These are phyloP conservation scores for Colletotrichum ledebouriae DNA, from an alignment of 2,329 filamentous ascomycete species.

Conservation along the genomic window DNA sequence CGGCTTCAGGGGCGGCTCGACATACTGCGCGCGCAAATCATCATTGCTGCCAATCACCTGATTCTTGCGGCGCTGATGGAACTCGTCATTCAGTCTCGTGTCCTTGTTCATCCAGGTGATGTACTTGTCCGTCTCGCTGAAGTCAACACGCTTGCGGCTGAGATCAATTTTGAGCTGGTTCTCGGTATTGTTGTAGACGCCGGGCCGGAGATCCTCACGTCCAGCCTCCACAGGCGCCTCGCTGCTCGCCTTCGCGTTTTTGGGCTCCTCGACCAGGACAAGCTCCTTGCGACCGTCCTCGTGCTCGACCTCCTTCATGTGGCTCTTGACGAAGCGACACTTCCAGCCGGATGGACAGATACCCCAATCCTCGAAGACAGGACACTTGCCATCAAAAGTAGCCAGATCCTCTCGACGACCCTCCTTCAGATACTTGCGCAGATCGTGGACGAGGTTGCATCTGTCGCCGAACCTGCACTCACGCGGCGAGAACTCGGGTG, in stretches of 20 bases:
- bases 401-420: constrained; percentile 85
- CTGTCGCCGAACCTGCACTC: constrained; percentile 83
- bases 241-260: constrained; percentile 56
- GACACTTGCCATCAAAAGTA: constrained; percentile 83
- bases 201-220: constrained; percentile 67
- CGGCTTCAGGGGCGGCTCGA: constrained; percentile 88
- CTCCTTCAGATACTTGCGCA: constrained; percentile 86
- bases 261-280: constrained; percentile 69
- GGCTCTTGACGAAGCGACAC: constrained; percentile 89
- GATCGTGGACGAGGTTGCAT: constrained; percentile 86
- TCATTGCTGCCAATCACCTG: constrained; percentile 62
- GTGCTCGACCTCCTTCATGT: constrained; percentile 83
- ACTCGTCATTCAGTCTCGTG: constrained; percentile 53
- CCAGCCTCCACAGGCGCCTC: constrained; percentile 54
- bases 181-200: constrained; percentile 81
- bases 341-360: constrained; percentile 91
- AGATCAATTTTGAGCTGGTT: constrained; percentile 80
- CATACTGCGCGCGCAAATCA: constrained; percentile 83
- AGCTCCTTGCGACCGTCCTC: constrained; percentile 88
- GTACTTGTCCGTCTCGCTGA: constrained; percentile 81
- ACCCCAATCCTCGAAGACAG: constrained; percentile 82
- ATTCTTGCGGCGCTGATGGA: constrained; percentile 57
- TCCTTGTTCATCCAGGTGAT: constrained; percentile 82
- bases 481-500: constrained; percentile 84
- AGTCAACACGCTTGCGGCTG: constrained; percentile 77